A percentile compares a stretch with the other conserved stretches of the same genome.
These are phyloP conservation scores for Orobanche coerulescens DNA, from an alignment of 257 asterid genomes.

Conservation along the genomic window DNA sequence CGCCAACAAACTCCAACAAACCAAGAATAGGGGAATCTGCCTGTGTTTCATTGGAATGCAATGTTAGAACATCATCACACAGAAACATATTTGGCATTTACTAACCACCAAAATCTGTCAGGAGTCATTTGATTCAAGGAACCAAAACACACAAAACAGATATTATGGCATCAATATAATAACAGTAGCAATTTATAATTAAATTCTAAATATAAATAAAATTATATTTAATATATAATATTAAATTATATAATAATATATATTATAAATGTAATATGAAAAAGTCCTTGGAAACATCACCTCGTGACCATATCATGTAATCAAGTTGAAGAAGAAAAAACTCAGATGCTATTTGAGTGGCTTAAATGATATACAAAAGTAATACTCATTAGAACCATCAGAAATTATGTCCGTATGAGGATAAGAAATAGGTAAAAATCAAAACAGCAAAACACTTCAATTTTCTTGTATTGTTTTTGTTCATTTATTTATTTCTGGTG, in stretches of 20 bases:
- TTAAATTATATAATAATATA: no score
- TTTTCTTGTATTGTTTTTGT: background rate
- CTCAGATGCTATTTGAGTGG: background rate
- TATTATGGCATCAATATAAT: background rate
- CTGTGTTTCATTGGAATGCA: conserved; percentile 37
- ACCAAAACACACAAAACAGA: background rate
- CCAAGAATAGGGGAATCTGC: conserved; percentile 95
- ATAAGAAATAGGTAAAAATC: background rate
- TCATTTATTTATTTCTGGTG: background rate
- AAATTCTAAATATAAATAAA: no score
- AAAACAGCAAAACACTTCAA: background rate
- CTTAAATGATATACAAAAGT: background rate
- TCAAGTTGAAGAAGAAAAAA: background rate
- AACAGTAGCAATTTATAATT: background rate
- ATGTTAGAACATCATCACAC: conserved; percentile 11
- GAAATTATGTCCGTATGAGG: background rate
- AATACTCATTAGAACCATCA: background rate
- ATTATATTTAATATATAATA: no score
- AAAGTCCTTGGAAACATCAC: background rate
- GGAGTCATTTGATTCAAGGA: background rate
- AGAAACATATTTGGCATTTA: background rate
- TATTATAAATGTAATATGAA: no score
- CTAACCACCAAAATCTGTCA: background rate
- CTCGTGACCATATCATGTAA: background rate
- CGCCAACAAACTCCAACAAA: conserved; percentile 60